Percentiles rank a stretch among this genome's conserved stretches.
Evolutionary conservation across 1,284 basidiomycete species (phyloP).

Genomic region (Pulveroboletus sp.): DNA sequence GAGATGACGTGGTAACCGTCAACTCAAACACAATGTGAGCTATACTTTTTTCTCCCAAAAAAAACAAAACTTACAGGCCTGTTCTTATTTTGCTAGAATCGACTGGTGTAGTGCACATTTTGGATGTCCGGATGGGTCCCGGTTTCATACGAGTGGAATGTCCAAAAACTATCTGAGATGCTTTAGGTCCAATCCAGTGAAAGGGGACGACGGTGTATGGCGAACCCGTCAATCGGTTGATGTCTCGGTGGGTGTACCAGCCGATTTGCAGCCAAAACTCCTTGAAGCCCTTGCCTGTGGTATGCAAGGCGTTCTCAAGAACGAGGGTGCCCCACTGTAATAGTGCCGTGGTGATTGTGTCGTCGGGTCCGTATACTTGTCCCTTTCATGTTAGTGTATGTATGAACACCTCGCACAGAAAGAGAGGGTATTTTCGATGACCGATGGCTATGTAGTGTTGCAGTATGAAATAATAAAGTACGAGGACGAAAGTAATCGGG

Average conservation of each 20-base stretch:
- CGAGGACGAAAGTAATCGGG: no score
- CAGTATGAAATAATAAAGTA: no score
- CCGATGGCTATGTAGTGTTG: neutral
- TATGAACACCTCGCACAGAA: neutral
- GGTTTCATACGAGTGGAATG: slow-evolving; percentile 24
- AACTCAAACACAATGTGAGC: slow-evolving; percentile 34
- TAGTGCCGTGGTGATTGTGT: neutral
- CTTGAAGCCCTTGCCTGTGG: slow-evolving; percentile 16
- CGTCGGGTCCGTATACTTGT: neutral
- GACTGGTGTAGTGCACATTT: slow-evolving; percentile 33
- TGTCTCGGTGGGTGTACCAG: slow-evolving; percentile 22
- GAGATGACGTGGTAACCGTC: slow-evolving; percentile 19
- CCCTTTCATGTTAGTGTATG: no score
- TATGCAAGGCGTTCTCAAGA: slow-evolving; percentile 11
- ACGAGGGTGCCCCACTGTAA: neutral
- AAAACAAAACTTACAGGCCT: neutral
- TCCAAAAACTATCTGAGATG: slow-evolving; percentile 29
- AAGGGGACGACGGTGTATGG: slow-evolving; percentile 20
- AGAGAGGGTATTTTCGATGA: neutral
- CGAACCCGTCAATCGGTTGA: slow-evolving; percentile 17
- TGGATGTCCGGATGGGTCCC: slow-evolving; percentile 23
- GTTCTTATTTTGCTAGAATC: slow-evolving; percentile 11
- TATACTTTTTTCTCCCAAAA: neutral
- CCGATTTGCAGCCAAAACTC: slow-evolving; percentile 15
- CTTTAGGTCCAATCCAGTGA: slow-evolving; percentile 29